Percentiles rank a stretch among this genome's conserved stretches.
Evolutionary conservation across 306 rosid genomes (phyloP).

Genomic region (Ormosia semicastrata): DNA sequence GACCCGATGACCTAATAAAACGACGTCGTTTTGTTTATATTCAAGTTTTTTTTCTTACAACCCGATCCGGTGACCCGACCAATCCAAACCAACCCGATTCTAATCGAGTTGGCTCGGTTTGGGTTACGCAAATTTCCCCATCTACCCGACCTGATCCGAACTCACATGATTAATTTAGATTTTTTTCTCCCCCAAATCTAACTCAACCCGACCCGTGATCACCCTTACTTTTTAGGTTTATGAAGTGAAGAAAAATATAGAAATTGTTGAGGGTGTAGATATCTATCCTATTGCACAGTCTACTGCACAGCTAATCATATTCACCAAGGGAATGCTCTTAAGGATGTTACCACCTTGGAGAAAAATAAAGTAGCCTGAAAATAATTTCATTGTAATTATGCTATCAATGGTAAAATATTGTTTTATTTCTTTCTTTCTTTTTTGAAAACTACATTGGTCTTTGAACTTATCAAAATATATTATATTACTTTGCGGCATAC

Average conservation of each 20-base stretch:
- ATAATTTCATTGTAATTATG: slow-evolving; percentile 91
- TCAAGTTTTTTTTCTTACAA: no score
- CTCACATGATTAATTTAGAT: no score
- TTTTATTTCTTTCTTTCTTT: background rate
- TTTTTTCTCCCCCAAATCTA: no score
- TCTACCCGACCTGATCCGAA: no score
- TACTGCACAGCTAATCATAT: slow-evolving; percentile 88
- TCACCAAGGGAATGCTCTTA: slow-evolving; percentile 88
- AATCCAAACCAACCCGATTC: no score
- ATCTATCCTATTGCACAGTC: slow-evolving; percentile 88
- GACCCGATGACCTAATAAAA: no score
- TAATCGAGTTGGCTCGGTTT: no score
- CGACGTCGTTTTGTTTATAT: no score
- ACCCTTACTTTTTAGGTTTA: slow-evolving; percentile 69
- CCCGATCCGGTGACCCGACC: no score
- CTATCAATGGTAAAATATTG: slow-evolving; percentile 65
- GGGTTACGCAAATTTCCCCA: no score
- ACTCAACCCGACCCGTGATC: no score
- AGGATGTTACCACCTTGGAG: slow-evolving; percentile 73
- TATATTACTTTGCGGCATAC: background rate
- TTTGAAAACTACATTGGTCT: background rate
- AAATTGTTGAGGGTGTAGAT: slow-evolving; percentile 68
- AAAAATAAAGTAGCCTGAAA: slow-evolving; percentile 79
- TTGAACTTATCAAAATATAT: background rate
- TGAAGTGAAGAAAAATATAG: slow-evolving; percentile 81